Evolutionary conservation across 345 rosid genomes (phyloP).

Genomic region (Bretschneidera sinensis): DNA sequence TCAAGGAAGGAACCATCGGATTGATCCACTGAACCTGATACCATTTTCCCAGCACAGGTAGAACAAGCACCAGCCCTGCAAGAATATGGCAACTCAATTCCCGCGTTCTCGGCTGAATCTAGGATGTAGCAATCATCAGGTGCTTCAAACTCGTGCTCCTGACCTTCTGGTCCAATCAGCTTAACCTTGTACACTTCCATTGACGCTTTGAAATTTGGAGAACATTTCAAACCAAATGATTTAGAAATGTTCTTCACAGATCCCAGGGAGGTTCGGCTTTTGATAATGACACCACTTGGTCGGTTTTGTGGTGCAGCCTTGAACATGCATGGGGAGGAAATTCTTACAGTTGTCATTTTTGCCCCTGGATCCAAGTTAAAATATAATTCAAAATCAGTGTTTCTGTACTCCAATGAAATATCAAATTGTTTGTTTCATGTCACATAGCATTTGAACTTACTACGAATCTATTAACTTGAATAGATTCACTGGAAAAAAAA

Average conservation of each 20-base stretch:
- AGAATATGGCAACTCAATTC: slow-evolving; percentile 77
- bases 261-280: slow-evolving; percentile 33
- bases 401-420: too few relatives aligned
- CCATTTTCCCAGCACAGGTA: slow-evolving; percentile 71
- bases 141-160: slow-evolving; percentile 59
- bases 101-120: slow-evolving; percentile 77
- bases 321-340: slow-evolving; percentile 43
- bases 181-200: slow-evolving; percentile 75
- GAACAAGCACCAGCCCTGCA: slow-evolving; percentile 96
- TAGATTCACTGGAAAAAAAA: too few relatives aligned
- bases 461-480: too few relatives aligned
- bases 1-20: slow-evolving; percentile 86
- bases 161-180: slow-evolving; percentile 65
- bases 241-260: slow-evolving; percentile 44
- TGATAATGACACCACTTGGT: slow-evolving; percentile 20
- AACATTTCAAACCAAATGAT: slow-evolving; percentile 57
- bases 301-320: slow-evolving; percentile 36
- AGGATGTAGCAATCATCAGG: slow-evolving; percentile 57
- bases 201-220: slow-evolving; percentile 34
- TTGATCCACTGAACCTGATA: slow-evolving; percentile 62
- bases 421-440: too few relatives aligned
- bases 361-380: slow-evolving; percentile 12
- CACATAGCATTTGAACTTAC: too few relatives aligned
- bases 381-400: not conserved
- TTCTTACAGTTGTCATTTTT: slow-evolving; percentile 47